Evolutionary conservation across 169 alveolate species (phyloP), one percentile per base, ranked within the genome.

Genomic region (Babesia bigemina): DNA sequence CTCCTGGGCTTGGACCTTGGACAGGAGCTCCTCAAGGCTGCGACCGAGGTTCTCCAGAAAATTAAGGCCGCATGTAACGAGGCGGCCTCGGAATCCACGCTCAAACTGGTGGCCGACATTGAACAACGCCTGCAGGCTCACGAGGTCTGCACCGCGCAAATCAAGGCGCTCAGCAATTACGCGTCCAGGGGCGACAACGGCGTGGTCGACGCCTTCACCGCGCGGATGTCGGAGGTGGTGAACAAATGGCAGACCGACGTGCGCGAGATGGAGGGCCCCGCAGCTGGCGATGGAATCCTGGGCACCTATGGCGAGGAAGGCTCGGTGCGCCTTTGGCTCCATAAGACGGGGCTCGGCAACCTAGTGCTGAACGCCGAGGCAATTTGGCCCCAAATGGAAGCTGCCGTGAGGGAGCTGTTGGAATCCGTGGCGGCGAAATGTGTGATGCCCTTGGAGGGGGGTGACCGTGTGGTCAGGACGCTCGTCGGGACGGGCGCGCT

Each of bases 401-500:
- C 24, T 19, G 59, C n/a, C 9, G 24, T 55, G 55, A 12, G 56
- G 29, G 63, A 52, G n/a, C 9, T 67, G 45, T 22, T 67, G 65
- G 76, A 47, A 11, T 42, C 0, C 28, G 24, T 67, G 4, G 76
- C 76, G 2, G 24, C 12, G 29, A 67, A 67, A 29, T 67, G 65
- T 28, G 56, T 67, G 21, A 14, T 67, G 24, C 66, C 65, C 13
- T 24, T 48, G 53, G 65, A 22, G 57, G 76, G 65, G 7, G 48
- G 29, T 10, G 76, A 67, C 55, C 50, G 44, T 3, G 58, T 55
- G 39, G 76, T 67, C 66, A 50, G 24, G 65, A 67, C 76, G 44
- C 65, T 67, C 59, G 39, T 67, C 47, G 76, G 76, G 55, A 22
- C 55, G 22, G 76, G 66, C 58, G 76, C 65, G 14, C 65, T 67